A percentile compares a stretch with the other conserved stretches of the same genome.
Evolutionary conservation across 768 basidiomycete species (phyloP).

Genomic region (Dioszegia aurantiaca): DNA sequence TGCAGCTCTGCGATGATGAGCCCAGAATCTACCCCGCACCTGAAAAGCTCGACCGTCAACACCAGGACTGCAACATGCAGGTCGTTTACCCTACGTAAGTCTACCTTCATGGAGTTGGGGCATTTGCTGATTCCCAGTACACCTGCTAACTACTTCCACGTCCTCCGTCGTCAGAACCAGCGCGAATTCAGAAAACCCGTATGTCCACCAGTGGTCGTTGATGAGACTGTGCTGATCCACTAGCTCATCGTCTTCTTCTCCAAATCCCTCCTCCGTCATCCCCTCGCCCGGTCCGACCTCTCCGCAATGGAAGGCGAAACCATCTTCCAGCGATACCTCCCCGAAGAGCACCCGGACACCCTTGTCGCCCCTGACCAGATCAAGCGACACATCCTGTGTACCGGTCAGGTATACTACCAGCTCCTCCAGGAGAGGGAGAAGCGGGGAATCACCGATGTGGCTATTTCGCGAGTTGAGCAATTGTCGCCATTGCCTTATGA

Average conservation of each 20-base stretch:
- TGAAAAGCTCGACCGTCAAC: constrained; percentile 87
- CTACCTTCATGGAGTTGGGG: not conserved
- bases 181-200: constrained; percentile 98
- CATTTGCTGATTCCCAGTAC: constrained; percentile 58
- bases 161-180: constrained; percentile 91
- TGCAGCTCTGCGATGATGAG: constrained; percentile 97
- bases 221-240: not conserved
- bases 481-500: constrained; percentile 97
- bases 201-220: not conserved
- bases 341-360: constrained; percentile 69
- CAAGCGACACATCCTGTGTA: constrained; percentile 85
- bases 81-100: constrained; percentile 92
- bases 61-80: constrained; percentile 99
- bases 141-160: constrained; percentile 97
- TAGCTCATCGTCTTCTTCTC: constrained; percentile 95
- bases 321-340: constrained; percentile 87
- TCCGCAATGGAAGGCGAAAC: constrained; percentile 86
- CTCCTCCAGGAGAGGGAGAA: constrained; percentile 87
- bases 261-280: constrained; percentile 90
- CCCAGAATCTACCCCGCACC: constrained; percentile 82
- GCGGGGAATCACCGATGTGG: constrained; percentile 84
- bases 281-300: constrained; percentile 79
- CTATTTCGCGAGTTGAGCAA: constrained; percentile 91
- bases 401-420: constrained; percentile 93
- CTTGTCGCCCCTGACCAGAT: constrained; percentile 80